Evolutionary conservation across 2,329 filamentous ascomycete species (phyloP).

Genomic region (Gyromitra esculenta): DNA sequence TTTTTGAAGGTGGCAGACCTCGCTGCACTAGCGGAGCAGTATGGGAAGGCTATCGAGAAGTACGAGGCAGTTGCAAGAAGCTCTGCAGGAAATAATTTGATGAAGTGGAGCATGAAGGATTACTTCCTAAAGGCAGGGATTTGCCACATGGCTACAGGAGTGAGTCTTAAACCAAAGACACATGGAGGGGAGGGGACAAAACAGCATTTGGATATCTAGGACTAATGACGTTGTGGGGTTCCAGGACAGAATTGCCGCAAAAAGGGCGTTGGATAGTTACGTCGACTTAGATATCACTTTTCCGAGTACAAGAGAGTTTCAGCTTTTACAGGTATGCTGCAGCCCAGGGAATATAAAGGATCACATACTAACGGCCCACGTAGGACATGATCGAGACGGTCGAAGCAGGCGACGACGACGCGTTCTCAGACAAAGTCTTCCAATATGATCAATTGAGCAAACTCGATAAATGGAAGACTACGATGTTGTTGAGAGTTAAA

Average conservation of each 20-base stretch:
- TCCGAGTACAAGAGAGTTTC: slow-evolving; percentile 78
- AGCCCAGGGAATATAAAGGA: not conserved
- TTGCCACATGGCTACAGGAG: slow-evolving; percentile 74
- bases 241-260: slow-evolving; percentile 78
- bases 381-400: slow-evolving; percentile 77
- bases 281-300: slow-evolving; percentile 82
- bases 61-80: slow-evolving; percentile 84
- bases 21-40: slow-evolving; percentile 81
- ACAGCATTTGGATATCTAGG: not conserved
- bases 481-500: slow-evolving; percentile 83
- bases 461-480: slow-evolving; percentile 97
- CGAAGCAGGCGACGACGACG: slow-evolving; percentile 80
- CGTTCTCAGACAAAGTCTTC: slow-evolving; percentile 85
- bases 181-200: not conserved
- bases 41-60: slow-evolving; percentile 80
- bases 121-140: slow-evolving; percentile 95
- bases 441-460: slow-evolving; percentile 92
- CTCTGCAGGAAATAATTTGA: slow-evolving; percentile 86
- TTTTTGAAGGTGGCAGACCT: slow-evolving; percentile 93
- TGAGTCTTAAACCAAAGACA: slow-evolving; percentile 1
- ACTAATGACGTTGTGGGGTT: slow-evolving; percentile 9
- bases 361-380: not conserved
- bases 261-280: slow-evolving; percentile 83
- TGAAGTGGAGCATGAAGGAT: slow-evolving; percentile 94
- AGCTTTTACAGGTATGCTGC: slow-evolving; percentile 69